Percentiles rank a stretch among this genome's conserved stretches.
Conservation (phyloP, 495 filamentous ascomycete species). For the Oleoguttula mirabilis region DNA sequence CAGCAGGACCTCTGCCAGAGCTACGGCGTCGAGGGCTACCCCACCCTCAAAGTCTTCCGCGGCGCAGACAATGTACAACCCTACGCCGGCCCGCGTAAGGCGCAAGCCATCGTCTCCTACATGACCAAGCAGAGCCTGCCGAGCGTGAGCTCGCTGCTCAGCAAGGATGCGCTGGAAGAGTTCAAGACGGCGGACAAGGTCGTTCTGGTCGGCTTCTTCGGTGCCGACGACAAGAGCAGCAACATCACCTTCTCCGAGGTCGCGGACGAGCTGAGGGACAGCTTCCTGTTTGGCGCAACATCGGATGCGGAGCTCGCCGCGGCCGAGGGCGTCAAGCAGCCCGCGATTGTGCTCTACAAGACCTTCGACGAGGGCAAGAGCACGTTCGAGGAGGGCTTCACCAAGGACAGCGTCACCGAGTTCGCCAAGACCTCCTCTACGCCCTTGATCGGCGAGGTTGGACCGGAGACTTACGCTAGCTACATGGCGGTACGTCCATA, state of each 20-base stretch:
- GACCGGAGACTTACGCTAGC: constrained; percentile 89
- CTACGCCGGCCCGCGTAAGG: constrained; percentile 82
- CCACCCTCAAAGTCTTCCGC: constrained; percentile 97
- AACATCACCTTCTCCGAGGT: constrained; percentile 67
- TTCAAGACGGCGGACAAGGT: constrained; percentile 98
- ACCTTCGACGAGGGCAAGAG: constrained; percentile 93
- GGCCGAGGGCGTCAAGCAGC: constrained; percentile 75
- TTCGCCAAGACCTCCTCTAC: constrained; percentile 80
- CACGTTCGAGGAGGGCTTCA: constrained; percentile 67
- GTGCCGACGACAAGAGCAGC: constrained; percentile 69
- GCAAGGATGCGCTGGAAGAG: constrained; percentile 65
- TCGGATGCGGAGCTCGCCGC: constrained; percentile 74
- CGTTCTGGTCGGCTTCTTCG: constrained; percentile 80
- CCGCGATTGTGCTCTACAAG: constrained; percentile 92
- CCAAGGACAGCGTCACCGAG: constrained; percentile 58
- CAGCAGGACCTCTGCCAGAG: constrained; percentile 82
- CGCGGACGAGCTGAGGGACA: constrained; percentile 76
- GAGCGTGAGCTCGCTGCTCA: constrained; percentile 68
- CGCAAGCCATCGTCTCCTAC: constrained; percentile 87
- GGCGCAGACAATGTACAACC: constrained; percentile 70
- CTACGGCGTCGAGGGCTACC: constrained; percentile 91
- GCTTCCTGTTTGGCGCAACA: constrained; percentile 80
- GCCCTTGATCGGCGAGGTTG: constrained; percentile 90
- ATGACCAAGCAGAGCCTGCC: constrained; percentile 98
- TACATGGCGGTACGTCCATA: constrained; percentile 69